Conservation (phyloP, 176 grass and related monocot species). For the Avena insularis region DNA sequence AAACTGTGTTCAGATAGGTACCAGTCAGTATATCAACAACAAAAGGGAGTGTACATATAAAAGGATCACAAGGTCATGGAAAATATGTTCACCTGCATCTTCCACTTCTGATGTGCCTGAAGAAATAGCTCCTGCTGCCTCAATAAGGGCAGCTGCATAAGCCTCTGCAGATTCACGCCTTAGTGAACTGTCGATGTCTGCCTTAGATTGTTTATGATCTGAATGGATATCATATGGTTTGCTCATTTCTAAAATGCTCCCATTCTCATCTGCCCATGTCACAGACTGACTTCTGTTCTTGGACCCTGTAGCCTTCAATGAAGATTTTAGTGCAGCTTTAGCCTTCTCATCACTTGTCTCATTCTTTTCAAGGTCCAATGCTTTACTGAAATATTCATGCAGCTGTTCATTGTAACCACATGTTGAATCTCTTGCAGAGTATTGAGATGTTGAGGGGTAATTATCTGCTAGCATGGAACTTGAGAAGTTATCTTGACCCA, state of each 20-base stretch:
- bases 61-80: slow-evolving; percentile 6
- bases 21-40: slow-evolving; percentile 24
- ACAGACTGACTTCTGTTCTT: slow-evolving; percentile 59
- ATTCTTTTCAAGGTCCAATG: slow-evolving; percentile 42
- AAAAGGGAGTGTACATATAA: slow-evolving; percentile 5
- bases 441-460: slow-evolving; percentile 30
- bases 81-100: slow-evolving; percentile 68
- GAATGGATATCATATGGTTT: slow-evolving; percentile 44
- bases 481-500: slow-evolving; percentile 41
- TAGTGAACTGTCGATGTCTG: slow-evolving; percentile 53
- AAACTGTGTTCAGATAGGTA: slow-evolving; percentile 56
- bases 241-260: slow-evolving; percentile 46
- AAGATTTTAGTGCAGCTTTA: slow-evolving; percentile 64
- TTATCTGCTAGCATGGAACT: slow-evolving; percentile 28
- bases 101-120: slow-evolving; percentile 63
- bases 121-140: slow-evolving; percentile 74
- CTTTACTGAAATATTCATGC: slow-evolving; percentile 39
- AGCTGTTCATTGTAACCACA: slow-evolving; percentile 35
- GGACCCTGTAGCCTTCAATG: slow-evolving; percentile 61
- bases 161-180: slow-evolving; percentile 84
- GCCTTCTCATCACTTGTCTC: slow-evolving; percentile 39
- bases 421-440: slow-evolving; percentile 23
- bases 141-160: slow-evolving; percentile 71
- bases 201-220: slow-evolving; percentile 38
- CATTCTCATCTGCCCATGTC: slow-evolving; percentile 70